These are phyloP conservation scores for Dothideomycetes sp. DNA, from an alignment of 2,329 filamentous ascomycete species.

Conservation along the genomic window DNA sequence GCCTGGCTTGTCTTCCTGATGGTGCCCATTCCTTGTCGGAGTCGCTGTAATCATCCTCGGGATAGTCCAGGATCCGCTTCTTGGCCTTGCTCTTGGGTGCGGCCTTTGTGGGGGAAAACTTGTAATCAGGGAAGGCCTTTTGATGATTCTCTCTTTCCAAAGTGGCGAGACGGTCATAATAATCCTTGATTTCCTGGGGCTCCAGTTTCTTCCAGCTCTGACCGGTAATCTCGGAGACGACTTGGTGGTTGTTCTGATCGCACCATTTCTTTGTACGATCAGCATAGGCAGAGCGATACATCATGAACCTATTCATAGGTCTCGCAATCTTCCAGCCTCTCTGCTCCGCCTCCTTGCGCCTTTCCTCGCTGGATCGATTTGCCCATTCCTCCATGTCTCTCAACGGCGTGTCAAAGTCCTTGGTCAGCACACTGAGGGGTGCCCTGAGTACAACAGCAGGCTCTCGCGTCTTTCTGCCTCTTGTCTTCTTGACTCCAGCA, in stretches of 20 bases:
- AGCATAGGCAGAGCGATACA: slow-evolving; percentile 89
- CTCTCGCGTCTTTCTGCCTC: slow-evolving; percentile 36
- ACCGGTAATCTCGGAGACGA: slow-evolving; percentile 81
- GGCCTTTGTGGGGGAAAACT: slow-evolving; percentile 64
- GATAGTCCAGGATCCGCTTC: slow-evolving; percentile 21
- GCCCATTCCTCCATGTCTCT: slow-evolving; percentile 76
- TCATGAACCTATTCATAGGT: slow-evolving; percentile 97
- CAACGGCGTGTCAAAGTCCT: slow-evolving; percentile 53
- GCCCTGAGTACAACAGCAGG: slow-evolving; percentile 48
- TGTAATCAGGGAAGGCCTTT: slow-evolving; percentile 80
- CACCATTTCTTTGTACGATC: slow-evolving; percentile 76
- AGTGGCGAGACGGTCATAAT: slow-evolving; percentile 70
- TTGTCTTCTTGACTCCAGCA: slow-evolving; percentile 35
- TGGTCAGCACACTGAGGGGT: slow-evolving; percentile 63
- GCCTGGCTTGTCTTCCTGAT: slow-evolving; percentile 6
- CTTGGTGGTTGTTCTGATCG: slow-evolving; percentile 82
- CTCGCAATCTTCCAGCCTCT: slow-evolving; percentile 74
- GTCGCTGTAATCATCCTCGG: slow-evolving; percentile 25
- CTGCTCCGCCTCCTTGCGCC: slow-evolving; percentile 52
- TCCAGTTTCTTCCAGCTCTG: slow-evolving; percentile 72
- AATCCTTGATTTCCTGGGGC: slow-evolving; percentile 57
- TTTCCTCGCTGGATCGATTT: slow-evolving; percentile 59
- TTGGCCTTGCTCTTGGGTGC: slow-evolving; percentile 40
- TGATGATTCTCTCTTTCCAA: slow-evolving; percentile 79
- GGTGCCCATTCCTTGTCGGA: slow-evolving; percentile 23